A percentile compares a stretch with the other conserved stretches of the same genome.
Conservation (phyloP, 768 basidiomycete species). For the Lactarius pseudohatsudake region DNA sequence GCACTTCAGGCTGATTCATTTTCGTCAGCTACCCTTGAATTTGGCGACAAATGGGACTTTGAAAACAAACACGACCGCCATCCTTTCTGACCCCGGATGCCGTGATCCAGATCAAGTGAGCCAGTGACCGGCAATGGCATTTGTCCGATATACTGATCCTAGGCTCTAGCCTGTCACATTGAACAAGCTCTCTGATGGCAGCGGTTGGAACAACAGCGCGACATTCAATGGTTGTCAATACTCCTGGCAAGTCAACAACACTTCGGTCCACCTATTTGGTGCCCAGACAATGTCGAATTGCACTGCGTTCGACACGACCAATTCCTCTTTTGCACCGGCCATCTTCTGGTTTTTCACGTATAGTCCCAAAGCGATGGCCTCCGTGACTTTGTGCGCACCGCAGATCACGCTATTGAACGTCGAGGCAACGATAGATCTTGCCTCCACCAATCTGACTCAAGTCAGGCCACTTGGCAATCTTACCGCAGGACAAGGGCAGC, state of each 20-base stretch:
- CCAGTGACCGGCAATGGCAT: background rate
- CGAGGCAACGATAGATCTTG: conserved; percentile 45
- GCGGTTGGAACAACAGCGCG: conserved; percentile 47
- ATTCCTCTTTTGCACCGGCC: conserved; percentile 46
- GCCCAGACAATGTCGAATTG: conserved; percentile 11
- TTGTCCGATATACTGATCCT: background rate
- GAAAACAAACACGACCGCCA: conserved; percentile 48
- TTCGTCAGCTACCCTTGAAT: conserved; percentile 40
- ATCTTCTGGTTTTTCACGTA: conserved; percentile 60
- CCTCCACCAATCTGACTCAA: conserved; percentile 44
- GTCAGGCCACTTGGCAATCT: conserved; percentile 45
- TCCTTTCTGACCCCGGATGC: conserved; percentile 49
- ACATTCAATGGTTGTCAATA: conserved; percentile 43
- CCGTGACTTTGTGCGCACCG: conserved; percentile 51
- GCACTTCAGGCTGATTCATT: background rate
- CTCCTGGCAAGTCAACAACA: conserved; percentile 43
- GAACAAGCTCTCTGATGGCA: conserved; percentile 35
- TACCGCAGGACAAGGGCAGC: conserved; percentile 37
- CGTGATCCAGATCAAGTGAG: conserved; percentile 39
- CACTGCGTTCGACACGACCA: conserved; percentile 33
- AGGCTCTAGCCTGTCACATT: conserved; percentile 39
- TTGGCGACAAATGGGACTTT: conserved; percentile 47
- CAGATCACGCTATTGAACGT: conserved; percentile 47
- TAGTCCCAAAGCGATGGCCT: conserved; percentile 40
- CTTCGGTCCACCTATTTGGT: conserved; percentile 46